phyloP scores from a whole-genome alignment of 352 stramenopile species.

The Vaucheria bursata region DNA sequence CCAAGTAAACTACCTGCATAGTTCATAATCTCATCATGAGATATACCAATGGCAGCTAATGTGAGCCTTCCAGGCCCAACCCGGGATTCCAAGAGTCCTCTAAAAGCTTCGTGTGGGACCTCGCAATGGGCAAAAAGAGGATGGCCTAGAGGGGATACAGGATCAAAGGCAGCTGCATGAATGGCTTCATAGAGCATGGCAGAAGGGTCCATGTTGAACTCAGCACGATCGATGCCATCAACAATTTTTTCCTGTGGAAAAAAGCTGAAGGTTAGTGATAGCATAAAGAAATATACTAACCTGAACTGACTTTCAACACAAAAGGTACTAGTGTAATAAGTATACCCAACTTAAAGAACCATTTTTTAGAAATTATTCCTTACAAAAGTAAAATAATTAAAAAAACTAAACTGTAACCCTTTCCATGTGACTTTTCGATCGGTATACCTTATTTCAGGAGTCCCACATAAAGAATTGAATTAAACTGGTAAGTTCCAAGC shows the following conservation, averaged over 20 bases:
- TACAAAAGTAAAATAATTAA: too few species aligned
- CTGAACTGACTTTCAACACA: background rate
- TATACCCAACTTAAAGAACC: too few species aligned
- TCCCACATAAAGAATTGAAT: too few species aligned
- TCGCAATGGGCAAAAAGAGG: constrained; percentile 1
- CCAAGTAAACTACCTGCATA: background rate
- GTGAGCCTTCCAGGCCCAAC: background rate
- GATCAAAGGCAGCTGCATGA: constrained; percentile 4
- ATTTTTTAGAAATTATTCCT: too few species aligned
- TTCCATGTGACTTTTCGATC: too few species aligned
- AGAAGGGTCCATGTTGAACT: background rate
- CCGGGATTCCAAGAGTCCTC: background rate
- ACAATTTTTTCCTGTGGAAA: constrained; percentile 5
- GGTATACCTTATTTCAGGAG: too few species aligned
- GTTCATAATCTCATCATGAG: background rate
- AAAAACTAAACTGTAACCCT: too few species aligned
- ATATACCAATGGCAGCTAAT: background rate
- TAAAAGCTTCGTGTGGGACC: background rate
- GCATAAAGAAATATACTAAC: background rate
- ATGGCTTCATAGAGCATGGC: background rate
- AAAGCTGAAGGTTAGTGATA: background rate
- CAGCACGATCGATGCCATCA: background rate
- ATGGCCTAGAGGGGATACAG: background rate
- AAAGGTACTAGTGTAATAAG: background rate
- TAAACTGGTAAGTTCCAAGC: too few species aligned